Evolutionary conservation across 768 basidiomycete genomes (phyloP), one percentile per base, ranked within the genome.

Genomic region (Tubosaeta brunneosetosa): DNA sequence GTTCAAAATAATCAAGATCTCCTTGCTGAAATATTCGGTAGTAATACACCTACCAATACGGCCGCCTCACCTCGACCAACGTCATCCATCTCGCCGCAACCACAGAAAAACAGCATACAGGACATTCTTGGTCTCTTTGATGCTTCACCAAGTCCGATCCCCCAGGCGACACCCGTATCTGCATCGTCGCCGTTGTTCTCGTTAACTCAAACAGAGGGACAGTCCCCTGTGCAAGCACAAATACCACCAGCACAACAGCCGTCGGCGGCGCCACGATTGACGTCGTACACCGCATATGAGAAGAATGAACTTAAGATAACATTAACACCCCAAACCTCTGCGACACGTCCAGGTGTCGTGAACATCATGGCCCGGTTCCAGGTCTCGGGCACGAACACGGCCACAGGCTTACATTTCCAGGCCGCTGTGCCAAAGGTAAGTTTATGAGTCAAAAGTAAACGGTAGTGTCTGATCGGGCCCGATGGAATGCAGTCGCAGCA

Each of bases 371-470:
- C 92, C 17, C 79, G 86, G 49, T 98, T 99, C 76, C 85, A 88
- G 52, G 80, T 84, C 3, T 73, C 79, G 2, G 85, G 83, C 14
- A 66, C 66, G 3, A 77, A 71, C 17, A 49, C 77, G 6, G 84
- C 77, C 2, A 74, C 75, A 6, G 83, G 82, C 1, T 72, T 99
- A 44, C 93, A 86, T 63, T 97, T 99, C 76, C 97, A 98, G 67
- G 97, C 94, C 37, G 97, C 95, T 8, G 95, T 99, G 8, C 95
- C 95, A 4, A 95, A 92, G 80, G 94, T 92, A 55, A 53, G 68
- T 49, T 17, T 22, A 7, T 16, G 33, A 16, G 11, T 26, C 19
- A 29, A n/a, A 34, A 17, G 8, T 14, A 14, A 19, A 19, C 8
- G 13, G 33, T 22, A 22, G 26, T 17, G 27, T 26, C 32, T 59